Percentiles rank a stretch among this genome's conserved stretches.
Conservation (phyloP, 1,284 basidiomycete genomes). For the Rhodotorula sp. region DNA sequence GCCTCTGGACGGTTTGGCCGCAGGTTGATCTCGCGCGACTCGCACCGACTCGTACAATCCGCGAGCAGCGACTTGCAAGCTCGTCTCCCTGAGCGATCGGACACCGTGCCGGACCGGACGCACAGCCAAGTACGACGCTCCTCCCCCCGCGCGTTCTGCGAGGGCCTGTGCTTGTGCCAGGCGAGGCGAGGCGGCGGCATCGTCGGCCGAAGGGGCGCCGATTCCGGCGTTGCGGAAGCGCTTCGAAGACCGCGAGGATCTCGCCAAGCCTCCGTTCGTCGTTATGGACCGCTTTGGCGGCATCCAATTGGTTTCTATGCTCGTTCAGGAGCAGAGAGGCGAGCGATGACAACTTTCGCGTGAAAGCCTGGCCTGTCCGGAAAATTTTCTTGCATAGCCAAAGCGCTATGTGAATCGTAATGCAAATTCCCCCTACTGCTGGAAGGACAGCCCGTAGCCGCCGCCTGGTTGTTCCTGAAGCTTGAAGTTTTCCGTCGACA, state of each 20-base stretch:
- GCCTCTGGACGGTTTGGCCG: not conserved
- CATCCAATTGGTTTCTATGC: not conserved
- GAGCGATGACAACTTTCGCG: not conserved
- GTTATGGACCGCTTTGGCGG: constrained; percentile 14
- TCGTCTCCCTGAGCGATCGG: constrained; percentile 11
- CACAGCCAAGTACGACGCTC: constrained; percentile 19
- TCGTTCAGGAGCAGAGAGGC: not conserved
- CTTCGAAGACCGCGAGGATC: constrained; percentile 10
- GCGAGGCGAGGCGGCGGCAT: constrained; percentile 17
- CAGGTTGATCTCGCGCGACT: constrained; percentile 1
- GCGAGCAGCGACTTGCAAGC: constrained; percentile 13
- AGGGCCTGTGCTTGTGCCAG: constrained; percentile 14
- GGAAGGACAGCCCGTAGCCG: constrained; percentile 89
- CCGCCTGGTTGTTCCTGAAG: constrained; percentile 75
- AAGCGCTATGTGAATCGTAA: not conserved
- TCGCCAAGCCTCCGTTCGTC: not conserved
- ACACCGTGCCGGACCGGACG: not conserved
- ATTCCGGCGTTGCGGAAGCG: constrained; percentile 8
- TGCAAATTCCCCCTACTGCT: constrained; percentile 38
- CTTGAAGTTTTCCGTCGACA: constrained; percentile 65
- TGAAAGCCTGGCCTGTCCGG: no score
- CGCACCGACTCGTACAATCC: constrained; percentile 22
- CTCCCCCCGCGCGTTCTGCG: constrained; percentile 30
- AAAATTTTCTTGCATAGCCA: no score
- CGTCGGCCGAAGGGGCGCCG: constrained; percentile 5